Evolutionary conservation across 129 eudicot species (phyloP), one percentile per base, ranked within the genome.

Genomic region (Logfia minima): DNA sequence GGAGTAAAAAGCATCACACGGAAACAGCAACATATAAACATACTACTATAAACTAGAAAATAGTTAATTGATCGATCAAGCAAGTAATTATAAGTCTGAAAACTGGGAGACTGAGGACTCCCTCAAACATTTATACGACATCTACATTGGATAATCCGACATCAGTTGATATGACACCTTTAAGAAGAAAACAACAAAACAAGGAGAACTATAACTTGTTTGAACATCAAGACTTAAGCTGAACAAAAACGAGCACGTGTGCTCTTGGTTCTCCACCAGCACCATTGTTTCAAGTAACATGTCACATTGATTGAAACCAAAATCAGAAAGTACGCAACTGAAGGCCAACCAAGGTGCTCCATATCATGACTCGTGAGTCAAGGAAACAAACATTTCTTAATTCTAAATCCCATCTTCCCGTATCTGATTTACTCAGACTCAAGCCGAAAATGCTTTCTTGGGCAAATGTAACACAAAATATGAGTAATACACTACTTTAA

Each of bases 171-270:
- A 73, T 59, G 68, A 37, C 68, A 63, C 72, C 61, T 16, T 31
- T 28, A 65, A 34, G 43, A 64, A 65, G 53, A 8, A 68, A 68
- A 39, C 18, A 68, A 21, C 28, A 66, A 8, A 75, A 26, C 48
- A 32, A 74, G 2, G 16, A 34, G 8, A 48, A 65, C 65, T 39
- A 68, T 69, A 77, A 17, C 59, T 56, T 45, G 31, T 68, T 41
- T 77, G 3, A 39, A 80, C 65, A 31, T 52, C 80, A 48, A 58
- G 71, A 65, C 35, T 55, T 66, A 0, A 24, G 66, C 75, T 39
- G 61, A 73, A 80, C 83, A 80, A 74, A 80, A 73, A 53, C 41
- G 82, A 70, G 71, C 77, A 31, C 28, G 13, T 10, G 2, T 16
- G 82, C 82, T 70, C 82, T 17, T 56, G 59, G 35, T 70, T 59